Conservation (phyloP, 2,329 filamentous ascomycete genomes). For the Domatiomyces globalis region DNA sequence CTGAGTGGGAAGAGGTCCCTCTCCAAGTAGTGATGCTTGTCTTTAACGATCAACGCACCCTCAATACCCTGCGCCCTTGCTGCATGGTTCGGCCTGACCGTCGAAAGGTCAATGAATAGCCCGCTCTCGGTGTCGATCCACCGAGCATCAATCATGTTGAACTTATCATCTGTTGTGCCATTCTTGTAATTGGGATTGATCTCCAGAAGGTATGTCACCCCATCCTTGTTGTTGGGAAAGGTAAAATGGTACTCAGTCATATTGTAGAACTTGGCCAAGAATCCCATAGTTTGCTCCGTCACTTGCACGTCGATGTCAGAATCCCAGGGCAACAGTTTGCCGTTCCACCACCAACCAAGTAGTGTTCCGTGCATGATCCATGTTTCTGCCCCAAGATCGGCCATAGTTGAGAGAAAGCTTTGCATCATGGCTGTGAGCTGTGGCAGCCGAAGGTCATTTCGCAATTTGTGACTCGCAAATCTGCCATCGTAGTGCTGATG, state of each 20-base stretch:
- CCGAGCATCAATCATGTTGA: constrained; percentile 46
- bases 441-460: constrained; percentile 32
- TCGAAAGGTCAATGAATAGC: constrained; percentile 49
- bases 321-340: constrained; percentile 48
- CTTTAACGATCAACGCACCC: constrained; percentile 42
- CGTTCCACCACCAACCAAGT: constrained; percentile 51
- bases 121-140: constrained; percentile 48
- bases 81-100: constrained; percentile 35
- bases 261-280: constrained; percentile 46
- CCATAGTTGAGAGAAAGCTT: constrained; percentile 44
- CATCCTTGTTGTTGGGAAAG: constrained; percentile 18
- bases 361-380: constrained; percentile 52
- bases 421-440: constrained; percentile 40
- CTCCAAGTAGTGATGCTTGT: constrained; percentile 40
- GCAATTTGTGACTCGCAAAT: constrained; percentile 35
- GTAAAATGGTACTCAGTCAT: constrained; percentile 44
- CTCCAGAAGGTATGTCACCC: constrained; percentile 41
- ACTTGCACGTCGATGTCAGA: constrained; percentile 47
- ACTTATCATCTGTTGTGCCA: constrained; percentile 30
- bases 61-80: constrained; percentile 25
- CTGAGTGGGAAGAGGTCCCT: constrained; percentile 45
- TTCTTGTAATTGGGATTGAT: constrained; percentile 43
- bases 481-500: constrained; percentile 36
- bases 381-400: constrained; percentile 41
- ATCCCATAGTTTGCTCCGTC: constrained; percentile 39